Percentiles rank a stretch among this genome's conserved stretches.
phyloP scores from a whole-genome alignment of 106 monocot species.

The Apostasia shenzhenica region DNA sequence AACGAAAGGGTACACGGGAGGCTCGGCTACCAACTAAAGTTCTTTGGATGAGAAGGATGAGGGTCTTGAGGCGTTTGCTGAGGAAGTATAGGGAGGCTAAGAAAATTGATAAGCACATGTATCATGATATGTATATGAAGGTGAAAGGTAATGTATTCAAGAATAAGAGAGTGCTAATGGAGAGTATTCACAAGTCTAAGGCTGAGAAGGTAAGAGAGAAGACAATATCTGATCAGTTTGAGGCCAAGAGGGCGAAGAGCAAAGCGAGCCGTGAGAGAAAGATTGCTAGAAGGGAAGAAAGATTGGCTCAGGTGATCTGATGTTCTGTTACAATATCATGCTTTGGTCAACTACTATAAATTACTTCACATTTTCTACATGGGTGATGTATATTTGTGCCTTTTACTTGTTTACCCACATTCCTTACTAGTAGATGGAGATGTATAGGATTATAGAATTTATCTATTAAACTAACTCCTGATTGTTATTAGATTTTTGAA shows the following conservation, averaged over 20 bases:
- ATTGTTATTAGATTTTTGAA: not conserved
- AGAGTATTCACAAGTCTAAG: constrained; percentile 42
- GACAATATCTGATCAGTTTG: constrained; percentile 33
- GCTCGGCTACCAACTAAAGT: constrained; percentile 52
- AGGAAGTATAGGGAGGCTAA: constrained; percentile 30
- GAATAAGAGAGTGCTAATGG: constrained; percentile 40
- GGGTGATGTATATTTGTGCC: not conserved
- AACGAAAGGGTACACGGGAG: constrained; percentile 52
- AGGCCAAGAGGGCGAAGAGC: constrained; percentile 35
- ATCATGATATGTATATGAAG: constrained; percentile 43
- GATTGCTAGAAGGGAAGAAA: constrained; percentile 24
- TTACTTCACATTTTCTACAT: not conserved
- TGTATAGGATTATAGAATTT: too few relatives aligned
- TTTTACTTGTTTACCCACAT: not conserved
- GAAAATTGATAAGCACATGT: constrained; percentile 45
- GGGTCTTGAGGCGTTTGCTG: constrained; percentile 32
- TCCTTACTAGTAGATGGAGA: too few relatives aligned
- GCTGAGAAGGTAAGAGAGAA: constrained; percentile 38
- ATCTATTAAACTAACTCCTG: too few relatives aligned
- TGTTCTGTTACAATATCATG: not conserved
- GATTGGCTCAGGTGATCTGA: constrained; percentile 27
- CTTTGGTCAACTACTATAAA: not conserved
- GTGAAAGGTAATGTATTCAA: constrained; percentile 45
- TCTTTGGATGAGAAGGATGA: constrained; percentile 49
- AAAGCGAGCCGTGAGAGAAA: constrained; percentile 39